A percentile compares a stretch with the other conserved stretches of the same genome.
phyloP scores from a whole-genome alignment of 2,329 filamentous ascomycete species.

The Seiridium cupressi region DNA sequence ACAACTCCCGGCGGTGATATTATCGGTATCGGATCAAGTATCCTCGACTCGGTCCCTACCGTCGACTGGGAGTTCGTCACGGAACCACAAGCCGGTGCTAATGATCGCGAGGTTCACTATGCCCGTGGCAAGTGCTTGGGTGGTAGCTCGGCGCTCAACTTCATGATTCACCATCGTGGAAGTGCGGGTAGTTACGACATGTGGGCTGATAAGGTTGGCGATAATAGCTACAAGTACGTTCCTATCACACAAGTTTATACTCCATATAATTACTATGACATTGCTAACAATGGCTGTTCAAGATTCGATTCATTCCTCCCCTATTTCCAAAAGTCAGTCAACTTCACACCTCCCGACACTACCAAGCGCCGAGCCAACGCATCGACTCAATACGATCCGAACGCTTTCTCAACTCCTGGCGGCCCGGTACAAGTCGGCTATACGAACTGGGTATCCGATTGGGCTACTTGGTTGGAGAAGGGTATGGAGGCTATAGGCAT shows the following conservation, averaged over 20 bases:
- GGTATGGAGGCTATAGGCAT: constrained; percentile 42
- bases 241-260: background rate
- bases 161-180: constrained; percentile 27
- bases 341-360: constrained; percentile 27
- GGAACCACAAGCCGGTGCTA: constrained; percentile 15
- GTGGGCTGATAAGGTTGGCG: constrained; percentile 23
- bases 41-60: constrained; percentile 9
- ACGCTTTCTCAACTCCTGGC: constrained; percentile 26
- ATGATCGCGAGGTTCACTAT: constrained; percentile 19
- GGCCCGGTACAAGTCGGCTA: constrained; percentile 41
- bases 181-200: constrained; percentile 21
- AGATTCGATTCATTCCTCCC: constrained; percentile 15
- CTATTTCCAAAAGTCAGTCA: constrained; percentile 23
- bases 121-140: constrained; percentile 29
- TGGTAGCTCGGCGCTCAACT: constrained; percentile 26
- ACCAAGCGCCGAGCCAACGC: constrained; percentile 22
- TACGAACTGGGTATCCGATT: constrained; percentile 36
- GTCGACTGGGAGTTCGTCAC: constrained; percentile 25
- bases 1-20: constrained; percentile 17
- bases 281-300: background rate
- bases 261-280: too few species aligned
- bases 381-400: constrained; percentile 23
- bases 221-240: constrained; percentile 19
- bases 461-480: constrained; percentile 34
- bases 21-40: constrained; percentile 11